Base-by-base conservation (phyloP, 768 basidiomycete species). In the Boletus subcaerulescens region DNA sequence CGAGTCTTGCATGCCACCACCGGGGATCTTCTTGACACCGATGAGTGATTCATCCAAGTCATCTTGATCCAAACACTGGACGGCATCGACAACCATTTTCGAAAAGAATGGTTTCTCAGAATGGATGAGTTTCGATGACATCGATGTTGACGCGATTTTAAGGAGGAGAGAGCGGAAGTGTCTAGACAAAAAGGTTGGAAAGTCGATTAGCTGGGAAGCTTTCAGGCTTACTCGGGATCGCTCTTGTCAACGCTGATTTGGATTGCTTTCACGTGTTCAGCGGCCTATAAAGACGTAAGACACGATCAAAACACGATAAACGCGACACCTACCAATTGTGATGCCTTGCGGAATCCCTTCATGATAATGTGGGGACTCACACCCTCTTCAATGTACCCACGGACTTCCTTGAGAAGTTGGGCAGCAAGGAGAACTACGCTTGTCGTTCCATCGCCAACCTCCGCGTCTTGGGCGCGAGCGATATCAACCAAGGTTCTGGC, bases 81-180 rank as follows among this genome's bases (percentile, higher is more conserved):
- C 93, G 36, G 97, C 95, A 65, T 98, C 93, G 45, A 99, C 97
- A 47, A 97, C 97, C 95, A 99, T 98, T 60, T 89, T 85, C 12
- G 95, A 91, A 78, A 99, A 99, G 77, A 98, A 98, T 1, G 96
- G 97, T 67, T 97, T 98, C 75, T 98, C 93, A 14, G 93, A 93
- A 71, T 98, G 96, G 64, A 99, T 98, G 57, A 98, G 84, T 73
- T 98, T 99, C 57, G 96, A 98, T 15, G 97, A 98, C 96, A 98
- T 98, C n/a, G 97, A 96, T 4, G 97, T 99, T 26, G 94, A 88
- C 26, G 97, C 97, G 73, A 94, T 97, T 77, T 97, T 95, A 63
- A 97, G 80, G 33, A 98, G 82, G 22, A 98, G 85, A 58, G 94
- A 91, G 45, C 87, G 93, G 82, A 98, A 97, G 62, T 84, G 84